Evolutionary conservation across 108 stramenopile species (phyloP).

Genomic region (Schizochytrium sp.): DNA sequence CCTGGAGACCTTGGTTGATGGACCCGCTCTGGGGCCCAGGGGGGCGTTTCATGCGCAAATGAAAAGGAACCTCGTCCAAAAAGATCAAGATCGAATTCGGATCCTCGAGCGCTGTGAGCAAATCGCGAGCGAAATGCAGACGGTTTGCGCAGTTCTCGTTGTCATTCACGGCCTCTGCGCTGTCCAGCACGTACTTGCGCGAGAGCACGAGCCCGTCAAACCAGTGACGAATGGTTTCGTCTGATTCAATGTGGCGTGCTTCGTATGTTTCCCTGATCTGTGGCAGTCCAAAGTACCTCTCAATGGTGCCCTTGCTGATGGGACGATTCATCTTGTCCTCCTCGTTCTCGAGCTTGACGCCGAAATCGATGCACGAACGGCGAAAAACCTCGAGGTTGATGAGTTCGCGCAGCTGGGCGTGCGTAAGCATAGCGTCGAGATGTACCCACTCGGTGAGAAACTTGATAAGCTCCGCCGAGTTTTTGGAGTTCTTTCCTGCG

Average conservation of each 20-base stretch:
- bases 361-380: neutral
- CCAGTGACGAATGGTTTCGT: neutral
- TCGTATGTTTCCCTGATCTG: neutral
- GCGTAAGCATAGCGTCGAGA: neutral
- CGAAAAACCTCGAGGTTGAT: slow-evolving; percentile 8
- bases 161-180: neutral
- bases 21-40: neutral
- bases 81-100: neutral
- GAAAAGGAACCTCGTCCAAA: neutral
- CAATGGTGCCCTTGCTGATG: neutral
- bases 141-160: neutral
- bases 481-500: neutral
- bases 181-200: slow-evolving; percentile 8
- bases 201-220: neutral
- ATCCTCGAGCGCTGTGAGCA: neutral
- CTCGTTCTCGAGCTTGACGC: neutral
- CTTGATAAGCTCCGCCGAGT: neutral
- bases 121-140: neutral
- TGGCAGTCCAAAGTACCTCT: neutral
- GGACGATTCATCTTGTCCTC: neutral
- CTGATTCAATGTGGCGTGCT: neutral
- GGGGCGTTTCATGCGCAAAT: neutral
- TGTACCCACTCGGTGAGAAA: neutral
- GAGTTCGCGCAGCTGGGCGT: neutral
- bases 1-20: neutral